Base-by-base conservation (phyloP, 2,329 filamentous ascomycete species). In the Microascus cirrosus region DNA sequence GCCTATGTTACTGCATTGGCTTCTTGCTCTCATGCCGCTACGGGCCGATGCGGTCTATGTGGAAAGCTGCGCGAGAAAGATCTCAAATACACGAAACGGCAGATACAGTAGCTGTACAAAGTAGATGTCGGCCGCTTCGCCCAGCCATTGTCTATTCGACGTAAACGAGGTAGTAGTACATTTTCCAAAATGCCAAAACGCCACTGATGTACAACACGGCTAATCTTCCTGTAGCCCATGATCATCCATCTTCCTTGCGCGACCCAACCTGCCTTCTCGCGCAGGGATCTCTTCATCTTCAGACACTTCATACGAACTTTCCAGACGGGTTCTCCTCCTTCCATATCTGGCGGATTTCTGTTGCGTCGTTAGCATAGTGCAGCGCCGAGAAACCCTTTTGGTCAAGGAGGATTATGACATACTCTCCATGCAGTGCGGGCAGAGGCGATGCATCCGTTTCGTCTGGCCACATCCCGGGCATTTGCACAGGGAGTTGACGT, bases 381-480 rank as follows among this genome's bases (percentile, higher is more conserved):
- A 12, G 6, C 45, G 22, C 45, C n/a, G 22, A 32, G 28, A 32
- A 32, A 8, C 8, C 28, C 12, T 12, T 22, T 5, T 6, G 11
- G 13, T 50, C 45, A 24, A 22, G 36, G 36, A 24, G 2, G 8
- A 13, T 12, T 1, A 20, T 24, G 58, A 74, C 85, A 66, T 80
- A 95, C 92, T 87, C 71, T 83, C 77, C 61, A 95, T 85, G 72
- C 94, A 99, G 67, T 89, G 85, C 22, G 90, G 85, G 72, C 94
- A 99, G 63, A 99, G 71, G 39, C 91, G 77, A 75, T 99, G 94
- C 67, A 90, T 86, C 69, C 90, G 85, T 78, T 99, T 99, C 28
- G 84, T 76, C 68, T 87, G 82, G 54, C 94, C 95, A 66, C 94
- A 99, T 15, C 85, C 89, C 0, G 93, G 89, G 70, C 94, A 99